These are phyloP conservation scores for Phaeotremella skinneri DNA, from an alignment of 768 basidiomycete species.

Conservation along the genomic window DNA sequence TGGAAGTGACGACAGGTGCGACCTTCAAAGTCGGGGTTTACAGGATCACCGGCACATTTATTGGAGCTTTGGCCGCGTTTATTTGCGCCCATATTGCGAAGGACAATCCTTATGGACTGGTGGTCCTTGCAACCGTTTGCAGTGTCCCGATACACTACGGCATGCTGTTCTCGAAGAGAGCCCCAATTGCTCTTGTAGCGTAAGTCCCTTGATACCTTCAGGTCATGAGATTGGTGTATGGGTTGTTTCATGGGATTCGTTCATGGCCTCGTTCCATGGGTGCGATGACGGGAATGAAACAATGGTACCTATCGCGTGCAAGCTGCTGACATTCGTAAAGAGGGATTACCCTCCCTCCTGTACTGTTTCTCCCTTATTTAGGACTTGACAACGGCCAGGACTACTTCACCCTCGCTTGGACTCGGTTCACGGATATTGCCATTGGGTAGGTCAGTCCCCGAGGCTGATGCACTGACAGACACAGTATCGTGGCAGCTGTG, in stretches of 20 bases:
- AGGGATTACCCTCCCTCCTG: constrained; percentile 51
- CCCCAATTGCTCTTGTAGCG: constrained; percentile 22
- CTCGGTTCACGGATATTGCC: constrained; percentile 43
- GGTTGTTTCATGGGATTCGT: constrained; percentile 34
- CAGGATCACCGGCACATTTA: constrained; percentile 46
- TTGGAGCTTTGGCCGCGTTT: constrained; percentile 45
- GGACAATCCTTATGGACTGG: constrained; percentile 46
- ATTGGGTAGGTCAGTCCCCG: constrained; percentile 25
- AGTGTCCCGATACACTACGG: constrained; percentile 46
- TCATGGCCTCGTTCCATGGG: too few relatives aligned
- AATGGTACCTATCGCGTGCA: too few relatives aligned
- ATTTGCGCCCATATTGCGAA: constrained; percentile 45
- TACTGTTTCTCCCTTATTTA: constrained; percentile 50
- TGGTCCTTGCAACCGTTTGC: constrained; percentile 40
- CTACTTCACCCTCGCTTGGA: constrained; percentile 43
- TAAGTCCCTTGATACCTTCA: background rate
- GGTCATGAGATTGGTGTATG: constrained; percentile 41
- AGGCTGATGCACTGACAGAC: background rate
- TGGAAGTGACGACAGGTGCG: constrained; percentile 50
- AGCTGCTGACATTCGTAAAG: constrained; percentile 10
- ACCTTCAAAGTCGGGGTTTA: constrained; percentile 48
- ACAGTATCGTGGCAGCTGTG: constrained; percentile 50
- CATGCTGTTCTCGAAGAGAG: constrained; percentile 40
- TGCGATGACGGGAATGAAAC: too few relatives aligned
- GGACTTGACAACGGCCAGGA: constrained; percentile 24